A percentile compares a stretch with the other conserved stretches of the same genome.
These are phyloP conservation scores for Nyssa sinensis DNA, from an alignment of 148 eudicot species.

Conservation along the genomic window DNA sequence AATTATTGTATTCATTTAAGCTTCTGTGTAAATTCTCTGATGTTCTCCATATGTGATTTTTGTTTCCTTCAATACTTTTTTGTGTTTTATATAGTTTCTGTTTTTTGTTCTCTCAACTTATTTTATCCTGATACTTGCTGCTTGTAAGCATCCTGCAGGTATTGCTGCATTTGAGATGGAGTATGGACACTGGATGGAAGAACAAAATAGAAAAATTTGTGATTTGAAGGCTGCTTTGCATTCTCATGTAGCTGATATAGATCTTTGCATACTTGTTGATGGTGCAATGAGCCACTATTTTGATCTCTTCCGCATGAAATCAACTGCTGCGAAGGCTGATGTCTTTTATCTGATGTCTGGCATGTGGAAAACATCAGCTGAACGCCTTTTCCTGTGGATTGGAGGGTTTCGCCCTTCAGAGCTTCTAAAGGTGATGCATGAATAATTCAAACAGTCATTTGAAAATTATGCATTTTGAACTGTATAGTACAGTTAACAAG, in stretches of 20 bases:
- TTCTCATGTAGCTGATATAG: conserved; percentile 45
- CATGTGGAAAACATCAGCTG: conserved; percentile 83
- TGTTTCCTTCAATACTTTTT: not conserved
- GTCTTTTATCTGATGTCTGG: conserved; percentile 85
- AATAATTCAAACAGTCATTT: not conserved
- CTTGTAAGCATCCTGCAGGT: conserved; percentile 35
- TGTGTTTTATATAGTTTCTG: not conserved
- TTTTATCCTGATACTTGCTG: not conserved
- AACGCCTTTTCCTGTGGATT: conserved; percentile 89
- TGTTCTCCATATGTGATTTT: not conserved
- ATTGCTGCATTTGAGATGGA: conserved; percentile 72
- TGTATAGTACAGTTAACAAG: not conserved
- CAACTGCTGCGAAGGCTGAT: conserved; percentile 72
- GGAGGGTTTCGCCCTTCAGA: conserved; percentile 98
- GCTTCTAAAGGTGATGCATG: conserved; percentile 60
- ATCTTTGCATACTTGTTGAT: conserved; percentile 60
- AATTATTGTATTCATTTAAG: not conserved
- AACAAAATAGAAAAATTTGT: conserved; percentile 56
- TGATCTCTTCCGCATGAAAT: conserved; percentile 72
- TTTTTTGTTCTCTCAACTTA: not conserved
- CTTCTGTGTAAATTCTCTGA: not conserved
- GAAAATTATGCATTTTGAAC: not conserved
- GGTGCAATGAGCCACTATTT: conserved; percentile 68
- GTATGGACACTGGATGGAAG: conserved; percentile 85
- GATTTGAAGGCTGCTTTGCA: conserved; percentile 61